Conservation (phyloP, 2,329 filamentous ascomycete genomes). For the Lasiodiplodia sp. region DNA sequence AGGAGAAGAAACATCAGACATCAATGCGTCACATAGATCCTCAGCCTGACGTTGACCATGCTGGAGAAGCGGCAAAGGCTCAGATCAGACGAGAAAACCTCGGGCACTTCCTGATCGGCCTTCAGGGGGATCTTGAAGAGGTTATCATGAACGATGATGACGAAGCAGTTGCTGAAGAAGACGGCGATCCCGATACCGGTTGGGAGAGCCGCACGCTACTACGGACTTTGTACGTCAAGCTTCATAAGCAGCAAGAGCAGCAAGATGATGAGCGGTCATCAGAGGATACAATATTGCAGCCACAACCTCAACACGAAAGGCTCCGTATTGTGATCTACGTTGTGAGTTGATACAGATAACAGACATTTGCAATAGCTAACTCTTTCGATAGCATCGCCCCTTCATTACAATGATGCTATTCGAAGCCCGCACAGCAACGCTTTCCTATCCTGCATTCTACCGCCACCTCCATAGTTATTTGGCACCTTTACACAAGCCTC, state of each 20-base stretch:
- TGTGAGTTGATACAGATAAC: conserved; percentile 41
- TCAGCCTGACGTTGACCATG: conserved; percentile 50
- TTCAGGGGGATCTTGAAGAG: conserved; percentile 67
- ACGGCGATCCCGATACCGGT: conserved; percentile 35
- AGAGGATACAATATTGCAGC: background rate
- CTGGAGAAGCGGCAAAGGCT: conserved; percentile 68
- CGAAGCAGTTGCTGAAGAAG: conserved; percentile 27
- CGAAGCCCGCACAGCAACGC: conserved; percentile 64
- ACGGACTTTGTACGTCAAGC: conserved; percentile 72
- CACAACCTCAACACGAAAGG: conserved; percentile 17
- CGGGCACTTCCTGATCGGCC: conserved; percentile 72
- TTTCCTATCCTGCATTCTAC: conserved; percentile 55
- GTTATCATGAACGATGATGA: conserved; percentile 55
- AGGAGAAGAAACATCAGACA: conserved; percentile 35
- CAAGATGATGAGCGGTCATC: background rate
- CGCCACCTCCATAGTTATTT: conserved; percentile 61
- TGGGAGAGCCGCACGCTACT: conserved; percentile 63
- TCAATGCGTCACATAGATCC: conserved; percentile 47
- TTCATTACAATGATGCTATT: conserved; percentile 84
- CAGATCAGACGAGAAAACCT: conserved; percentile 53
- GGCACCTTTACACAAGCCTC: conserved; percentile 53
- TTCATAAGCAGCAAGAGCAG: conserved; percentile 42
- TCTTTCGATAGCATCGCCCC: conserved; percentile 60
- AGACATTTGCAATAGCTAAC: background rate
- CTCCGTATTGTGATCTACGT: conserved; percentile 76